Conservation (phyloP, 352 stramenopile genomes). For the Plasmopara halstedii region DNA sequence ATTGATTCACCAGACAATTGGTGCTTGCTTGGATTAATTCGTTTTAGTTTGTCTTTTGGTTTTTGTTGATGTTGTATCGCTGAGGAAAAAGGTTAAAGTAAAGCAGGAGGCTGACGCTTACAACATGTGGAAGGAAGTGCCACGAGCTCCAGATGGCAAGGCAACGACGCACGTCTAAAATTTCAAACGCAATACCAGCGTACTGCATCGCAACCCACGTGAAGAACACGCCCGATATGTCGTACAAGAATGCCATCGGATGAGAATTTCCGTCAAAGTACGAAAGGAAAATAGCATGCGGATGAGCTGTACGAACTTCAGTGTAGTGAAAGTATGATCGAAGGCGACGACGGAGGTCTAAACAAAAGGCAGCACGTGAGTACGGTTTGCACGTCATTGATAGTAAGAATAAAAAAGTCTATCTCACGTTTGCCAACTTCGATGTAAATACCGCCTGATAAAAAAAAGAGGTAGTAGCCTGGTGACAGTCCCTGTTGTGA, state of each 20-base stretch:
- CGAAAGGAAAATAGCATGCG: slow-evolving; percentile 72
- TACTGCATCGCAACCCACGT: slow-evolving; percentile 86
- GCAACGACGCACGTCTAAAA: slow-evolving; percentile 68
- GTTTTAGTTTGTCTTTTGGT: slow-evolving; percentile 48
- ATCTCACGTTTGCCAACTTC: slow-evolving; percentile 79
- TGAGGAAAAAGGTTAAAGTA: slow-evolving; percentile 53
- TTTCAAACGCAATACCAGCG: slow-evolving; percentile 77
- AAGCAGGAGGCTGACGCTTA: slow-evolving; percentile 52
- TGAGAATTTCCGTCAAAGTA: slow-evolving; percentile 71
- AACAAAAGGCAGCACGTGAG: too few species aligned
- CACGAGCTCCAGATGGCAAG: slow-evolving; percentile 70
- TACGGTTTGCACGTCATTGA: too few species aligned
- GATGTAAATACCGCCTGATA: slow-evolving; percentile 78
- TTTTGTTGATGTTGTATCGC: slow-evolving; percentile 6
- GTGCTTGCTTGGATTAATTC: background rate
- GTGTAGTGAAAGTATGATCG: slow-evolving; percentile 82
- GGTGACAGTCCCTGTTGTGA: slow-evolving; percentile 60
- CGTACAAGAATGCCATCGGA: slow-evolving; percentile 73
- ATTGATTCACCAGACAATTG: slow-evolving; percentile 22
- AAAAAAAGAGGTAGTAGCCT: slow-evolving; percentile 85
- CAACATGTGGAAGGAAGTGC: slow-evolving; percentile 73
- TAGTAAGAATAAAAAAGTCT: too few species aligned
- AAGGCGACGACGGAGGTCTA: slow-evolving; percentile 65
- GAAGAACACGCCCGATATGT: slow-evolving; percentile 55
- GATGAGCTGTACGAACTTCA: slow-evolving; percentile 68